Evolutionary conservation across 768 basidiomycete species (phyloP).

Genomic region (Rhodosporidiobolus odoratus): DNA sequence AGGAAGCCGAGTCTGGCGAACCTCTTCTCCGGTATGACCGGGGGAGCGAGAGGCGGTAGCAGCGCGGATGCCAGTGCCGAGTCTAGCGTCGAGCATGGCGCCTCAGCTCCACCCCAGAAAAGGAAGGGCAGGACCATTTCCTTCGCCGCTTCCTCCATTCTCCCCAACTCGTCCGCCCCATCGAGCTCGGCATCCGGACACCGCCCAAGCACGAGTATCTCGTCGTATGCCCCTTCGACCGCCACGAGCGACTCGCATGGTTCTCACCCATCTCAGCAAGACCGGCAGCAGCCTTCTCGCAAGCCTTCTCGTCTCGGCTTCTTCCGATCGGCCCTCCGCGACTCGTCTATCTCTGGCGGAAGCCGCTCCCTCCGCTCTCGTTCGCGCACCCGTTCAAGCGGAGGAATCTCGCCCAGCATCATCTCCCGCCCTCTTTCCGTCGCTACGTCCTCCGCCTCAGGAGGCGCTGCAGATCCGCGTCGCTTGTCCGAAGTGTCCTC

Average conservation of each 20-base stretch:
- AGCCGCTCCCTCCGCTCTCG: neutral
- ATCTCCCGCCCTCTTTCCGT: constrained; percentile 1
- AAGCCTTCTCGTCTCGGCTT: constrained; percentile 16
- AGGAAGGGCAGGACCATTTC: neutral
- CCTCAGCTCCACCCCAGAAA: no score
- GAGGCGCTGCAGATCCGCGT: neutral
- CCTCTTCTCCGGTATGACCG: constrained; percentile 10
- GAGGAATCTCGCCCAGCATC: neutral
- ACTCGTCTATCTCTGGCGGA: neutral
- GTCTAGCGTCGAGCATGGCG: no score
- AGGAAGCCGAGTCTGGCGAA: constrained; percentile 17
- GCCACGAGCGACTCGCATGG: neutral
- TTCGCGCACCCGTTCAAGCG: neutral
- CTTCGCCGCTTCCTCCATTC: neutral
- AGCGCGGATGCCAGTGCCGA: neutral
- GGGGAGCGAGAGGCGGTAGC: neutral
- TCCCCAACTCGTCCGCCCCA: neutral
- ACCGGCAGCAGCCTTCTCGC: constrained; percentile 2
- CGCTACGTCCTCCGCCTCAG: neutral
- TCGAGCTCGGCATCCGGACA: constrained; percentile 4
- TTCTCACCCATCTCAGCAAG: no score
- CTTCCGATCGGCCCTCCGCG: constrained; percentile 14
- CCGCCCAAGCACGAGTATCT: constrained; percentile 8
- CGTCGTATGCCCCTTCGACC: constrained; percentile 18
- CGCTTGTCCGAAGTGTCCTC: neutral